phyloP scores from a whole-genome alignment of 768 basidiomycete genomes.

The Floccularia luteovirens region DNA sequence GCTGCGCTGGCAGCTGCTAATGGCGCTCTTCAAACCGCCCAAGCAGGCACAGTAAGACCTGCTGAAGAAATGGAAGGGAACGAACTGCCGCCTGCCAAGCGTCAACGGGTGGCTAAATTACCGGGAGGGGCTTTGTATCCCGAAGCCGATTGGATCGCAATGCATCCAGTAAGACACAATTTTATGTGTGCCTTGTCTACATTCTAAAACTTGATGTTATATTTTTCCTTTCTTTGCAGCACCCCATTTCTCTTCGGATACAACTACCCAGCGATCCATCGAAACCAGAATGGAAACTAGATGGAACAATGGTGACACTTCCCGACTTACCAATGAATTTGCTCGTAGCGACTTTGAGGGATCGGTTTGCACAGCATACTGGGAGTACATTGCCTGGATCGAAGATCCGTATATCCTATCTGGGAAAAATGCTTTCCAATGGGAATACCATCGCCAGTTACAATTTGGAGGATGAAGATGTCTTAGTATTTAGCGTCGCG shows the following conservation, averaged over 20 bases:
- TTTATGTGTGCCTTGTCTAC: neutral
- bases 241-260: slow-evolving; percentile 79
- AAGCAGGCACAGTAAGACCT: slow-evolving; percentile 67
- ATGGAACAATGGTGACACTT: slow-evolving; percentile 72
- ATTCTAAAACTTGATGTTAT: neutral
- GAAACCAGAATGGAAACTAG: slow-evolving; percentile 91
- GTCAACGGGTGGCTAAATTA: slow-evolving; percentile 79
- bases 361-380: slow-evolving; percentile 74
- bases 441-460: slow-evolving; percentile 76
- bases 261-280: slow-evolving; percentile 78
- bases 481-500: slow-evolving; percentile 69
- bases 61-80: slow-evolving; percentile 77
- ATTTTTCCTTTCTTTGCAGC: slow-evolving; percentile 26
- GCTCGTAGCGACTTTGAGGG: slow-evolving; percentile 83
- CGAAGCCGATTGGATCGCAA: slow-evolving; percentile 83
- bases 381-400: slow-evolving; percentile 78
- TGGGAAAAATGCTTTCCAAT: slow-evolving; percentile 84
- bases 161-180: slow-evolving; percentile 66
- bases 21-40: slow-evolving; percentile 36
- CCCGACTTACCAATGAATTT: slow-evolving; percentile 79
- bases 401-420: slow-evolving; percentile 71
- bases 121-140: slow-evolving; percentile 81
- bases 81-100: slow-evolving; percentile 76
- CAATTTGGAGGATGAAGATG: slow-evolving; percentile 90
- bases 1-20: slow-evolving; percentile 51